phyloP scores from a whole-genome alignment of 768 basidiomycete species.

The Wakefieldia striispora region DNA sequence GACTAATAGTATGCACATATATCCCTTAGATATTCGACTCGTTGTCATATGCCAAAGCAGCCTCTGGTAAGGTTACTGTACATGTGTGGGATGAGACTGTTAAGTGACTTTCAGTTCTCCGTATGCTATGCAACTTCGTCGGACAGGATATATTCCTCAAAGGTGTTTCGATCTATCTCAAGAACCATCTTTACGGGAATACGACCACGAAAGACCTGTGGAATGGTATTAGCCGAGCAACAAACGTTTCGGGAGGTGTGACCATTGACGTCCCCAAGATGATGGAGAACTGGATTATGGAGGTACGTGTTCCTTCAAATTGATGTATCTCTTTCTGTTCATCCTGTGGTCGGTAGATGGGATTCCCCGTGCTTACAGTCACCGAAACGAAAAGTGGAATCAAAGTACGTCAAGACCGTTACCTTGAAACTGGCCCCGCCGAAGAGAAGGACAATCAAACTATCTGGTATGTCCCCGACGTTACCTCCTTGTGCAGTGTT shows the following conservation, averaged over 20 bases:
- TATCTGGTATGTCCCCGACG: slow-evolving; percentile 56
- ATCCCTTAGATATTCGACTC: slow-evolving; percentile 78
- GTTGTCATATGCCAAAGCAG: slow-evolving; percentile 83
- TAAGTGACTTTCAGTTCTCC: slow-evolving; percentile 57
- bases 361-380: slow-evolving; percentile 89
- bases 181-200: slow-evolving; percentile 82
- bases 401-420: slow-evolving; percentile 84
- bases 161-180: slow-evolving; percentile 90
- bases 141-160: slow-evolving; percentile 87
- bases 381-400: slow-evolving; percentile 73
- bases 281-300: slow-evolving; percentile 91
- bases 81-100: neutral
- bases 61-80: slow-evolving; percentile 49
- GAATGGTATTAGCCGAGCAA: slow-evolving; percentile 77
- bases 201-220: slow-evolving; percentile 85
- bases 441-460: slow-evolving; percentile 84
- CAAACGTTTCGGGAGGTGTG: slow-evolving; percentile 36
- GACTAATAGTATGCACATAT: neutral
- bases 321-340: neutral
- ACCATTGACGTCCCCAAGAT: slow-evolving; percentile 67
- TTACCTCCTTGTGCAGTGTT: neutral
- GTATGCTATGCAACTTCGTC: slow-evolving; percentile 88
- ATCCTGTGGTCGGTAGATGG: slow-evolving; percentile 41
- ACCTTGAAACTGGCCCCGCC: slow-evolving; percentile 80
- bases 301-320: slow-evolving; percentile 39